Evolutionary conservation across 2,329 filamentous ascomycete genomes (phyloP).

Genomic region (Fusarium sp.): DNA sequence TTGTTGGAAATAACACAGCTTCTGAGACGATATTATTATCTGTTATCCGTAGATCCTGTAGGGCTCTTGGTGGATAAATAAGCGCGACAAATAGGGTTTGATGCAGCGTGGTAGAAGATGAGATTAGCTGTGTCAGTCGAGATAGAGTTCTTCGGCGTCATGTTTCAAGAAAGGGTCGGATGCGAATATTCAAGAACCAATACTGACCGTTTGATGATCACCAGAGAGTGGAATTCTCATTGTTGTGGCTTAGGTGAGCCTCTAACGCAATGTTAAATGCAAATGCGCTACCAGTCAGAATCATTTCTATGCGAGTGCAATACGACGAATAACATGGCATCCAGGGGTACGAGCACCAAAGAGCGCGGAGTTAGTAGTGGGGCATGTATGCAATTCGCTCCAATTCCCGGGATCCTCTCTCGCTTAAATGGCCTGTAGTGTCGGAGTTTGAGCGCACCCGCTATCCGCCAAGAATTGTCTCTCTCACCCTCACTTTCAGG

Average conservation of each 20-base stretch:
- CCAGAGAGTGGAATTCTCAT: background rate
- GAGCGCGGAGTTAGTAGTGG: constrained; percentile 21
- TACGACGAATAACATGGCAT: background rate
- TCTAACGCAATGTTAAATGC: background rate
- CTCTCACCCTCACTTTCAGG: background rate
- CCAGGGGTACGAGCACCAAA: constrained; percentile 19
- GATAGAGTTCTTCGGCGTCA: background rate
- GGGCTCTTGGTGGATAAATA: background rate
- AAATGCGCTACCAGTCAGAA: background rate
- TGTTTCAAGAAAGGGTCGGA: background rate
- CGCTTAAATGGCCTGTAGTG: constrained; percentile 22
- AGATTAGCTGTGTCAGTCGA: background rate
- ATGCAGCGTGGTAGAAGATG: background rate
- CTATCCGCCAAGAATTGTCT: constrained; percentile 26
- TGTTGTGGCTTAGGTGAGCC: constrained; percentile 37
- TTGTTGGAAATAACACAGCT: background rate
- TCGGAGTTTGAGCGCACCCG: constrained; percentile 27
- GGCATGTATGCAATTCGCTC: constrained; percentile 3
- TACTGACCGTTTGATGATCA: background rate
- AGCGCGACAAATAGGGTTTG: constrained; percentile 1
- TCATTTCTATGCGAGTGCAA: background rate
- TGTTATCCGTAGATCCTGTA: too few relatives aligned
- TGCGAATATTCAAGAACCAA: background rate
- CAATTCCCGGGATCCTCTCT: constrained; percentile 23
- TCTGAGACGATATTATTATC: background rate